Percentiles rank a stretch among this genome's conserved stretches.
phyloP scores from a whole-genome alignment of 441 rosid species.

The Erodium moschatum region DNA sequence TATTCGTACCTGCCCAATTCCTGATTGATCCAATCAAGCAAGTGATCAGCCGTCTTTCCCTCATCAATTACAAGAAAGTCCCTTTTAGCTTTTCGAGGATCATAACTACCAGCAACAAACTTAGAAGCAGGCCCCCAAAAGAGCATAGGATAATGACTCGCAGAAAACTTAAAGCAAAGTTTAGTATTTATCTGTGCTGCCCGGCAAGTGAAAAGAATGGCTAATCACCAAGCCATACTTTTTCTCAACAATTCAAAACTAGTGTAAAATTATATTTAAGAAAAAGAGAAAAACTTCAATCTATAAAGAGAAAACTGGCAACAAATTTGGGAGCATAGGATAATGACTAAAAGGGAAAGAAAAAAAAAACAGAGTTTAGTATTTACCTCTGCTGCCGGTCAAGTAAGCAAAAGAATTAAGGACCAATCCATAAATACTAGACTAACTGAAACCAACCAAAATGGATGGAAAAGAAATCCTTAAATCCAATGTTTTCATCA shows the following conservation, averaged over 20 bases:
- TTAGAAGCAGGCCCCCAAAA: conserved; percentile 66
- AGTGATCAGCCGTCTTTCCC: conserved; percentile 70
- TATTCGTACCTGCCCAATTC: conserved; percentile 52
- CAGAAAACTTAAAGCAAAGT: conserved; percentile 77
- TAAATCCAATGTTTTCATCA: too few relatives aligned
- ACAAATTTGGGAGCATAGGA: neutral
- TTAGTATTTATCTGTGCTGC: conserved; percentile 82
- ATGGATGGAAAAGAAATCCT: too few relatives aligned
- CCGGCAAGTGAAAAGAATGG: conserved; percentile 37
- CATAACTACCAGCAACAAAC: conserved; percentile 51
- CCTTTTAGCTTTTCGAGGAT: conserved; percentile 46
- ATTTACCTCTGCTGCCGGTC: neutral
- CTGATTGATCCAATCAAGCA: conserved; percentile 86
- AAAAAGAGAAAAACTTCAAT: neutral
- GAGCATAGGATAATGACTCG: conserved; percentile 77
- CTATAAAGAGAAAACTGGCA: neutral
- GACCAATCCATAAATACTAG: too few relatives aligned
- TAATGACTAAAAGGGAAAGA: neutral
- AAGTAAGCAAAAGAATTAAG: neutral
- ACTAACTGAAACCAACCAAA: too few relatives aligned
- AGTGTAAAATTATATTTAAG: neutral
- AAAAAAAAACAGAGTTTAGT: neutral
- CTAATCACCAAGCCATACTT: conserved; percentile 12
- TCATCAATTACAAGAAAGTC: conserved; percentile 52
- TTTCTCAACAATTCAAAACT: conserved; percentile 9